Conservation (phyloP, 306 rosid species). For the Comarum palustre region DNA sequence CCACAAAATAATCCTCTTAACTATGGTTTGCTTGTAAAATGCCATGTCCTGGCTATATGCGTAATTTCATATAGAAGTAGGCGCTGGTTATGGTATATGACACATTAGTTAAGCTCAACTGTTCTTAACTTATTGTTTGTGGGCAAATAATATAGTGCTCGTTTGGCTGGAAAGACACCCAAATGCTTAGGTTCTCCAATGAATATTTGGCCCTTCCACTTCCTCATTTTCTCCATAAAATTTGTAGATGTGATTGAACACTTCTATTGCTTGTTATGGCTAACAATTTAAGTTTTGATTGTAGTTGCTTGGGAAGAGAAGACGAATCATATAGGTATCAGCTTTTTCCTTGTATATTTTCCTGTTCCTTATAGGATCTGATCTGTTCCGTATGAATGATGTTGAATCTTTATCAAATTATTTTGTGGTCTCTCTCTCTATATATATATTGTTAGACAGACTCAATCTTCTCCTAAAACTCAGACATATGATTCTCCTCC, state of each 20-base stretch:
- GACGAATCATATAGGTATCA: slow-evolving; percentile 5
- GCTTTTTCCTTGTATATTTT: neutral
- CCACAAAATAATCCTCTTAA: neutral
- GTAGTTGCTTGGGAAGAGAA: slow-evolving; percentile 28
- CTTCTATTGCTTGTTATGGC: slow-evolving; percentile 6
- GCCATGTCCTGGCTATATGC: neutral
- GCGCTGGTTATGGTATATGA: neutral
- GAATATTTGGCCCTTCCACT: neutral
- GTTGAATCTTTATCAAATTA: neutral
- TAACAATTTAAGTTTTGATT: neutral
- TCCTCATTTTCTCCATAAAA: neutral
- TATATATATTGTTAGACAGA: too few relatives aligned
- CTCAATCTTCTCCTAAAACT: too few relatives aligned
- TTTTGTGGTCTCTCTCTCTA: neutral
- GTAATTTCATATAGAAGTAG: neutral
- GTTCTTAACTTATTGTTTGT: neutral
- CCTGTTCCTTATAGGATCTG: neutral
- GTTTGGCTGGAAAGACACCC: neutral
- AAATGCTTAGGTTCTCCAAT: slow-evolving; percentile 1
- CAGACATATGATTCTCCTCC: too few relatives aligned
- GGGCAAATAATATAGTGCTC: neutral
- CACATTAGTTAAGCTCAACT: neutral
- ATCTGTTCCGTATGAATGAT: neutral
- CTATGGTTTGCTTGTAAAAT: neutral
- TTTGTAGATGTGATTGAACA: neutral